These are phyloP conservation scores for Acanthochlamys bracteata DNA, from an alignment of 106 monocot species.

Conservation along the genomic window DNA sequence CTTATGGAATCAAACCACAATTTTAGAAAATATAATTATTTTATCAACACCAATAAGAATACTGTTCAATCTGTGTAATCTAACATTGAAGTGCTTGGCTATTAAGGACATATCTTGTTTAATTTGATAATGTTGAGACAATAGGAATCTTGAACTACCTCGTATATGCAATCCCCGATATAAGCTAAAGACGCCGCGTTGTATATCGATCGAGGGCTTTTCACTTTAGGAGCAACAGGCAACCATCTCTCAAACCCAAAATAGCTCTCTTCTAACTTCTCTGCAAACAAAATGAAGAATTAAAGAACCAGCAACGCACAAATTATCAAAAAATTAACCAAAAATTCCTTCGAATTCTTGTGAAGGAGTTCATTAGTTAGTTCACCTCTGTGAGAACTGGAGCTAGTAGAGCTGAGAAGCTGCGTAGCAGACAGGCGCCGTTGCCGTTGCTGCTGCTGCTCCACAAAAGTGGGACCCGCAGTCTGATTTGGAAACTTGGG, in stretches of 20 bases:
- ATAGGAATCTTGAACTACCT: slow-evolving; percentile 31
- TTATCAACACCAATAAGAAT: no score
- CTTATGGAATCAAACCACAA: no score
- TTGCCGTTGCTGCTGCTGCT: not conserved
- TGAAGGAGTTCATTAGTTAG: not conserved
- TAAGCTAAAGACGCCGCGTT: slow-evolving; percentile 88
- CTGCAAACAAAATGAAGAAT: slow-evolving; percentile 12
- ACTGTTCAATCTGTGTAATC: no score
- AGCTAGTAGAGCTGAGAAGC: slow-evolving; percentile 19
- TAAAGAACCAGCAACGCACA: not conserved
- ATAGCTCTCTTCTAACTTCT: slow-evolving; percentile 28
- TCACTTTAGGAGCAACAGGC: slow-evolving; percentile 76
- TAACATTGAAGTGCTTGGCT: no score
- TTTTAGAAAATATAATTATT: no score
- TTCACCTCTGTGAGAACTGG: slow-evolving; percentile 11
- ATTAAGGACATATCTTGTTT: no score
- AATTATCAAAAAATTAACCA: not conserved
- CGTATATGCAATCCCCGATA: slow-evolving; percentile 94
- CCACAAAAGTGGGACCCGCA: not conserved
- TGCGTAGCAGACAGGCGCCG: slow-evolving; percentile 9
- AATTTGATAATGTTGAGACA: no score
- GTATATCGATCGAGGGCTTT: slow-evolving; percentile 77
- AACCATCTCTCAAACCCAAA: slow-evolving; percentile 86
- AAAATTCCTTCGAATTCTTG: no score
- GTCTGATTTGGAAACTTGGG: not conserved